These are phyloP conservation scores for Cystobasidium pallidum DNA, from an alignment of 1,284 basidiomycete species.

Conservation along the genomic window DNA sequence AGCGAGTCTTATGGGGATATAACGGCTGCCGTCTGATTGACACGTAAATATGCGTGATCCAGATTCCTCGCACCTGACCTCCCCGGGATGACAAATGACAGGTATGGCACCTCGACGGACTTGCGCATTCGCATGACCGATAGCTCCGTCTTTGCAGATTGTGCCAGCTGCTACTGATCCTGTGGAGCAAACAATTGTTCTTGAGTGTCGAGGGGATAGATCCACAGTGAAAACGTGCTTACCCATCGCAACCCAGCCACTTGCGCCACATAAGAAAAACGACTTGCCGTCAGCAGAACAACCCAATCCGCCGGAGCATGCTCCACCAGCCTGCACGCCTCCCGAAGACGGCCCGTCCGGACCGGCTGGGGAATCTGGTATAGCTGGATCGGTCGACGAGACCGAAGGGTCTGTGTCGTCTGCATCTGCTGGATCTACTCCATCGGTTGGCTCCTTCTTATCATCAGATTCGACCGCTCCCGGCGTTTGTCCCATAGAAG, in stretches of 20 bases:
- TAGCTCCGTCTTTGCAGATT: slow-evolving; percentile 10
- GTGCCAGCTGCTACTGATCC: slow-evolving; percentile 32
- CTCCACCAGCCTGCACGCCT: neutral
- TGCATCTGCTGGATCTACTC: neutral
- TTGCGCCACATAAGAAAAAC: slow-evolving; percentile 27
- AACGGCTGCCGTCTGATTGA: neutral
- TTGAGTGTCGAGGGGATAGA: neutral
- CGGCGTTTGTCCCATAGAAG: too few species aligned
- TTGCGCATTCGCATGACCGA: slow-evolving; percentile 7
- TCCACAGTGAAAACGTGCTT: neutral
- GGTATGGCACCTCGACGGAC: neutral
- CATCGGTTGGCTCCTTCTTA: neutral
- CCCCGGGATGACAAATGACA: neutral
- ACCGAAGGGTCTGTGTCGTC: neutral
- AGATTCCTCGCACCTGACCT: neutral
- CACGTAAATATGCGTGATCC: neutral
- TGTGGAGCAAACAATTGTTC: neutral
- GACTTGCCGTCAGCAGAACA: slow-evolving; percentile 15
- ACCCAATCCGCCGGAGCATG: neutral
- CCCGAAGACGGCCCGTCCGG: neutral
- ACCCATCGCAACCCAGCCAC: slow-evolving; percentile 7
- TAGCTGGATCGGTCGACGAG: neutral
- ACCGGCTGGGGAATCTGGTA: neutral
- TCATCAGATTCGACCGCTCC: neutral
- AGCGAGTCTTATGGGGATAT: neutral